These are phyloP conservation scores for Cryphonectria parasitica DNA, from an alignment of 2,329 filamentous ascomycete genomes.

Conservation along the genomic window DNA sequence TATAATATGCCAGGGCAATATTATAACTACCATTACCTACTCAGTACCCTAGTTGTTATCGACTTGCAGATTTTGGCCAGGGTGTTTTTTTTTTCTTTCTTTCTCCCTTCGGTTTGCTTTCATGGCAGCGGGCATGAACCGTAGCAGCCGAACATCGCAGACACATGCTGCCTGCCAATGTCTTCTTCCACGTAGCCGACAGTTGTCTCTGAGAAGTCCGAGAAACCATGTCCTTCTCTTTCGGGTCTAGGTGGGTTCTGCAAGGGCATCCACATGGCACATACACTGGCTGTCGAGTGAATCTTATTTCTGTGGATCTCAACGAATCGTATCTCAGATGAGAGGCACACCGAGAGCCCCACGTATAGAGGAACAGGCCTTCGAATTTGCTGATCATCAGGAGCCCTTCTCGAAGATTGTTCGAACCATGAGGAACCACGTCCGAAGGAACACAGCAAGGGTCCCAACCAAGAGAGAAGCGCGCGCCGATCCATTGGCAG, in stretches of 20 bases:
- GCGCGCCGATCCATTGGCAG: neutral
- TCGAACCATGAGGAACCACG: neutral
- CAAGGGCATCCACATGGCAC: neutral
- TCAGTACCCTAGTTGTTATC: neutral
- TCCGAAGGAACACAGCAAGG: neutral
- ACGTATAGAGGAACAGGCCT: neutral
- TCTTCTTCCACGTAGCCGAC: neutral
- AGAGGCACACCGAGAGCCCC: neutral
- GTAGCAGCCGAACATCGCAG: neutral
- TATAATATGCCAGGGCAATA: neutral
- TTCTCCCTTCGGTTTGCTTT: neutral
- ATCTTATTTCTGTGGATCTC: slow-evolving; percentile 7
- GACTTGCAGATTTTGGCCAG: neutral
- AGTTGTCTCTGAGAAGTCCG: neutral
- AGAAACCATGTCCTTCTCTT: neutral
- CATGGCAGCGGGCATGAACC: neutral
- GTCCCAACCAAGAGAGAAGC: neutral
- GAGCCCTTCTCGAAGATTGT: neutral
- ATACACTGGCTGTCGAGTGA: neutral
- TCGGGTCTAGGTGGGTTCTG: neutral
- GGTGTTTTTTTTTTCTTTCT: neutral
- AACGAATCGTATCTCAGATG: neutral
- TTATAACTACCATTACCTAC: neutral
- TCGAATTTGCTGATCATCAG: neutral
- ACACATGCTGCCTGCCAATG: neutral